Base-by-base conservation (phyloP, 2,329 filamentous ascomycete species). In the Scedosporium minutisporum region DNA sequence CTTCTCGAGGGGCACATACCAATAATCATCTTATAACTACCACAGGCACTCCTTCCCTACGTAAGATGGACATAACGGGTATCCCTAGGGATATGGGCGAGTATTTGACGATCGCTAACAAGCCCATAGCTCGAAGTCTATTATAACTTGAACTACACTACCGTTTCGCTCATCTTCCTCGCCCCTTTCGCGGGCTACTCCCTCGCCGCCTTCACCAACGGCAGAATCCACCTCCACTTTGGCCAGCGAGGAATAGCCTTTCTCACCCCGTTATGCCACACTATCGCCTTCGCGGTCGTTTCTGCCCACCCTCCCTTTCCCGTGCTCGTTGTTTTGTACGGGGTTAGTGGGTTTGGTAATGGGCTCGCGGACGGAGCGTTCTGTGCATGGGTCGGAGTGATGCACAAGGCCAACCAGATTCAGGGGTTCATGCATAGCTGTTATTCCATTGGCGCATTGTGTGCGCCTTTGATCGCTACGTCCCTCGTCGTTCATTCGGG, bases 181-280 rank as follows among this genome's bases (percentile, higher is more conserved):
- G 83, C 84, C 0, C 86, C 86, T 0, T 82, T 88, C 23, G 75
- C 80, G 1, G 87, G 87, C 25, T 89, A 88, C 73, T 82, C 80
- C 1, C 68, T 81, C 4, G 83, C 85, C 0, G 84, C 86, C 0
- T 73, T 87, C 3, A 74, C 82, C 33, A 89, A 88, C 69, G 86
- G 85, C 63, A 71, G 72, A 1, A 80, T 88, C 27, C 87, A 88
- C 67, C 71, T 84, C 61, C 77, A 73, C 3, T 78, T 83, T 38
- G 88, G 88, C 16, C 87, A 87, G 66, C 81, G 87, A 4, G 88
- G 88, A 1, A 80, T 90, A 3, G 85, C 86, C 1, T 71, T 88
- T 62, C 76, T 89, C 60, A 84, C 80, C 0, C 85, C 87, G 0
- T 68, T 77, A 3, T 85, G 83, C 66, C 87, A 89, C 69, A 69